phyloP scores from a whole-genome alignment of 169 alveolate species.

The Plasmodium reichenowi region DNA sequence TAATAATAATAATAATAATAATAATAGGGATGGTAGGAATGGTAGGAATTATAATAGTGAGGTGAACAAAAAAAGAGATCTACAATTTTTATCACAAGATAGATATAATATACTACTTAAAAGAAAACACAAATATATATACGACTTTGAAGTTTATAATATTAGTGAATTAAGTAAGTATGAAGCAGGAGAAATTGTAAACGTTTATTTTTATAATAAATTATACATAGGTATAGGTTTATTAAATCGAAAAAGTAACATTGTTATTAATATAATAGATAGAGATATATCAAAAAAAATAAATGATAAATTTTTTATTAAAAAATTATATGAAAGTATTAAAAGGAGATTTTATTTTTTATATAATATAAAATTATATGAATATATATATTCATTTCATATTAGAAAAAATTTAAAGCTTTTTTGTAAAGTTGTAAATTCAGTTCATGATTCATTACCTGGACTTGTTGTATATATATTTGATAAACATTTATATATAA shows the following conservation, averaged over 20 bases:
- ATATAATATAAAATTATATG: conserved; percentile 33
- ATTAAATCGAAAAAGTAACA: conserved; percentile 50
- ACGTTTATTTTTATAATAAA: conserved; percentile 33
- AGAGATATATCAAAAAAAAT: conserved; percentile 25
- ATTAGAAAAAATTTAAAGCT: conserved; percentile 13
- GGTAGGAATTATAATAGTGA: not conserved
- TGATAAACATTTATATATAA: conserved; percentile 23
- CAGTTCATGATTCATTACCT: conserved; percentile 30
- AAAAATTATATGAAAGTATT: conserved; percentile 41
- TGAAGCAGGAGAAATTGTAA: conserved; percentile 48
- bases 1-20: not conserved
- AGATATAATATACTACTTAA: conserved; percentile 19
- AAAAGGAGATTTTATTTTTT: conserved; percentile 50
- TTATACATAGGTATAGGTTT: conserved; percentile 32
- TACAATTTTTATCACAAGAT: conserved; percentile 8
- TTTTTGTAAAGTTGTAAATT: conserved; percentile 41
- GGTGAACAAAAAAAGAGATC: not conserved
- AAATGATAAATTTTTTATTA: conserved; percentile 33
- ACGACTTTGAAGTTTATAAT: conserved; percentile 43
- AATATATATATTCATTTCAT: conserved; percentile 35
- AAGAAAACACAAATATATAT: conserved; percentile 34
- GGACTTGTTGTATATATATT: conserved; percentile 22
- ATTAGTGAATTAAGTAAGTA: conserved; percentile 26
- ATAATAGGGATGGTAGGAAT: not conserved
- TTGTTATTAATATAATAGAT: conserved; percentile 42